These are phyloP conservation scores for Pluteus cervinus DNA, from an alignment of 768 basidiomycete species.

Conservation along the genomic window DNA sequence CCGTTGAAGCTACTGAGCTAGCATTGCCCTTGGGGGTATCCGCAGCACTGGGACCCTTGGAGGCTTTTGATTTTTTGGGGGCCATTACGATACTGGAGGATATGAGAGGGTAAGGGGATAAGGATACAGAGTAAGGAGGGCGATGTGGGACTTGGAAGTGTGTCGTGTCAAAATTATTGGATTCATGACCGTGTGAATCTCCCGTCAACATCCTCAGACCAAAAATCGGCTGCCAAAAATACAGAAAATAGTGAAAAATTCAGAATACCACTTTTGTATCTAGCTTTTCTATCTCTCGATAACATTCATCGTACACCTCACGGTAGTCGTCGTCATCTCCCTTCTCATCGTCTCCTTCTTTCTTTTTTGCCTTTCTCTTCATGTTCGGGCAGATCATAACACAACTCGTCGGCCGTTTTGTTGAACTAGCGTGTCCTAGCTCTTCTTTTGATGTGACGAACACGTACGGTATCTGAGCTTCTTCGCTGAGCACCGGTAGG, in stretches of 20 bases:
- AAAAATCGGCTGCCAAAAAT: conserved; percentile 1
- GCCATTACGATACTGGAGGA: conserved; percentile 46
- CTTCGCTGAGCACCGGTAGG: conserved; percentile 90
- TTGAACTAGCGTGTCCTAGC: conserved; percentile 90
- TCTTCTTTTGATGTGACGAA: conserved; percentile 93
- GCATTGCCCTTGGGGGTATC: conserved; percentile 35
- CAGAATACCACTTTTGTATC: conserved; percentile 67
- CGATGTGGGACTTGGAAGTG: conserved; percentile 9
- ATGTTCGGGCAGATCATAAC: conserved; percentile 88
- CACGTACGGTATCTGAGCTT: conserved; percentile 85
- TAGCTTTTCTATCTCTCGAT: conserved; percentile 77
- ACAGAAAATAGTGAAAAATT: conserved; percentile 8
- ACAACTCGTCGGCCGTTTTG: conserved; percentile 97
- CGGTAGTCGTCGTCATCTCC: conserved; percentile 88
- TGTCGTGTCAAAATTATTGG: conserved; percentile 11
- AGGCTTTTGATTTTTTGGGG: conserved; percentile 8
- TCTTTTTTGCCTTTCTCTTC: conserved; percentile 64
- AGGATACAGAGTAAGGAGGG: conserved; percentile 13
- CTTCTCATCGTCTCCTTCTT: conserved; percentile 52
- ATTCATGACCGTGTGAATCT: conserved; percentile 18
- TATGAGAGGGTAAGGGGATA: conserved; percentile 29
- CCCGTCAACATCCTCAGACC: conserved; percentile 10
- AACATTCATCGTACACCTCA: conserved; percentile 83
- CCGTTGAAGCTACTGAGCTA: conserved; percentile 31
- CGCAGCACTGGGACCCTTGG: too few species aligned